These are phyloP conservation scores for Mariannaea elegans DNA, from an alignment of 2,329 filamentous ascomycete species.

Conservation along the genomic window DNA sequence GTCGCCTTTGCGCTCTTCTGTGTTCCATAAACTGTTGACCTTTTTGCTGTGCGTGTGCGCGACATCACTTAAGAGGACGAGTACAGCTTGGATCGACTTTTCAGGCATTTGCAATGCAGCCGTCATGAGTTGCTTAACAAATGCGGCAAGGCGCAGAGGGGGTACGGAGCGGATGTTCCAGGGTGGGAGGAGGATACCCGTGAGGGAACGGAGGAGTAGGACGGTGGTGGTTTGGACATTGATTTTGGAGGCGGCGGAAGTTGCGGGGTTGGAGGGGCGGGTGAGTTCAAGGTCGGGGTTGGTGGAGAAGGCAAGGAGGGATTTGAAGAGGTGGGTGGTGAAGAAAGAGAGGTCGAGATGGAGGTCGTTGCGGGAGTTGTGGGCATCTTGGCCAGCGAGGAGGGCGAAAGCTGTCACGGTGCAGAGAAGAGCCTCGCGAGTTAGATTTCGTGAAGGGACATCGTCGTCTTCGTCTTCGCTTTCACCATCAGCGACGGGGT, in stretches of 20 bases:
- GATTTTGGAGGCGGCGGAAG: constrained; percentile 69
- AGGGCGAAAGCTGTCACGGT: constrained; percentile 97
- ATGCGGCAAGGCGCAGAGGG: constrained; percentile 86
- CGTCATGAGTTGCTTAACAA: constrained; percentile 89
- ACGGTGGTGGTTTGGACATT: constrained; percentile 96
- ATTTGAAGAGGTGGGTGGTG: constrained; percentile 90
- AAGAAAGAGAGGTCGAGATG: constrained; percentile 96
- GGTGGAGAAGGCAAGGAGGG: constrained; percentile 79
- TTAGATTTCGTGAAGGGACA: constrained; percentile 71
- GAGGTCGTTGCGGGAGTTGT: constrained; percentile 81
- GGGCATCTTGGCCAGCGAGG: constrained; percentile 90
- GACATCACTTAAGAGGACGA: constrained; percentile 81
- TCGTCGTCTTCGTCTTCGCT: constrained; percentile 56
- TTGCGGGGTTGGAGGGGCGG: constrained; percentile 48
- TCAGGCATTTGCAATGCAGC: constrained; percentile 87
- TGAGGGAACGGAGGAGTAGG: constrained; percentile 86
- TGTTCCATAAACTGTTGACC: constrained; percentile 88
- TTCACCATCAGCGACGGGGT: constrained; percentile 53
- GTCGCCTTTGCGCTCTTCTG: constrained; percentile 91
- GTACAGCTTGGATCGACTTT: constrained; percentile 82
- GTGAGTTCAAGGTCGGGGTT: constrained; percentile 89
- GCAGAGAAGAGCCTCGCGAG: constrained; percentile 89
- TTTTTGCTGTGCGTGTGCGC: constrained; percentile 84
- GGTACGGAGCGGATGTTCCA: constrained; percentile 79
- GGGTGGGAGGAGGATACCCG: constrained; percentile 80